A percentile compares a stretch with the other conserved stretches of the same genome.
Conservation (phyloP, 306 rosid genomes). For the Corylus americana region DNA sequence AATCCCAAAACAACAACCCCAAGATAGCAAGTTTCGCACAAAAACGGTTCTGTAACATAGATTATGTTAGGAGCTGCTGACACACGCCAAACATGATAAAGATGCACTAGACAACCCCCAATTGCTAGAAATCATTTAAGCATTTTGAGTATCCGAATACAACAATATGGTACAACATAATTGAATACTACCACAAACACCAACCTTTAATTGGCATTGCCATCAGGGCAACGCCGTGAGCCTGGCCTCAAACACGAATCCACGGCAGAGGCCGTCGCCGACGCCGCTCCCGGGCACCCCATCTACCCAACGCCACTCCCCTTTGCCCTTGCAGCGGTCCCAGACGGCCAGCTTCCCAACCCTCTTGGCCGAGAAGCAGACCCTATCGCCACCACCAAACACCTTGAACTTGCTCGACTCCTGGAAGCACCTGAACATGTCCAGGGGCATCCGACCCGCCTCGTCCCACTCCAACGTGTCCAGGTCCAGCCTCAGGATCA, state of each 20-base stretch:
- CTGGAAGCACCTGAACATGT: conserved; percentile 73
- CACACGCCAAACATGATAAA: neutral
- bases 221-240: conserved; percentile 64
- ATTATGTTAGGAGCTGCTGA: neutral
- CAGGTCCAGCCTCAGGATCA: conserved; percentile 69
- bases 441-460: conserved; percentile 80
- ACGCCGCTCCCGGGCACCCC: conserved; percentile 60
- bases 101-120: neutral
- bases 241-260: conserved; percentile 75
- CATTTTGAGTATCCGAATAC: neutral
- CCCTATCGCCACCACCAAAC: conserved; percentile 67
- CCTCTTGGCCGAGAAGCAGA: conserved; percentile 82
- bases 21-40: neutral
- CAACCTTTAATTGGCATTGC: conserved; percentile 14
- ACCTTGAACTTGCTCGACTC: conserved; percentile 83
- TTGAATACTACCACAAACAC: neutral
- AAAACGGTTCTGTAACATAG: neutral
- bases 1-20: neutral
- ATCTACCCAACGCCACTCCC: conserved; percentile 78
- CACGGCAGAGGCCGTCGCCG: conserved; percentile 69
- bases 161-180: neutral
- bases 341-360: conserved; percentile 70
- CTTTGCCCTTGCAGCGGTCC: conserved; percentile 42
- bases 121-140: neutral
- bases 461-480: conserved; percentile 79